phyloP scores from a whole-genome alignment of 495 filamentous ascomycete genomes.

The Penicillium silybi region DNA sequence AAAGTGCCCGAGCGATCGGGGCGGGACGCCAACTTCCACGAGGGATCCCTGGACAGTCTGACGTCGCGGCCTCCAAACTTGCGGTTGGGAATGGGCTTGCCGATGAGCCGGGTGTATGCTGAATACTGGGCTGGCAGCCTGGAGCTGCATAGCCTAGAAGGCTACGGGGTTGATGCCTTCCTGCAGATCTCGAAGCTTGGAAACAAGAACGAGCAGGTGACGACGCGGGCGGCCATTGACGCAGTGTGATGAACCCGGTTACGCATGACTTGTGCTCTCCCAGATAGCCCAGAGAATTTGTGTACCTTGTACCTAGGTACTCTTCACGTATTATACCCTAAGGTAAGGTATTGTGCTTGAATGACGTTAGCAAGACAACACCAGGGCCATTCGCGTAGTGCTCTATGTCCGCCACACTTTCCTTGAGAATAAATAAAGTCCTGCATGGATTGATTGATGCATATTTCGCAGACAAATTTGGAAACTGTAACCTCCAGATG shows the following conservation, averaged over 20 bases:
- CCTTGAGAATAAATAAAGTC: too few species aligned
- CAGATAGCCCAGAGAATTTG: background rate
- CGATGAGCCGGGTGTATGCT: slow-evolving; percentile 91
- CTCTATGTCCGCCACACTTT: too few species aligned
- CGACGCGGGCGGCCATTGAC: slow-evolving; percentile 82
- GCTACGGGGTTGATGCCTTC: slow-evolving; percentile 97
- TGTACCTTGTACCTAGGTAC: too few species aligned
- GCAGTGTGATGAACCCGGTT: slow-evolving; percentile 60
- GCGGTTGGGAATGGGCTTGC: slow-evolving; percentile 87
- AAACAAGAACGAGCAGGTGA: slow-evolving; percentile 97
- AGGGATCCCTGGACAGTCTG: slow-evolving; percentile 69
- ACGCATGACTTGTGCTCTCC: background rate
- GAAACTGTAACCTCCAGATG: too few species aligned
- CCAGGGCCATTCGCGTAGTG: too few species aligned
- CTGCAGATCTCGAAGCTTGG: slow-evolving; percentile 95
- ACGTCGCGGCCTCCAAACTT: slow-evolving; percentile 82
- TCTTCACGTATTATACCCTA: too few species aligned
- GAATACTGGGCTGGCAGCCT: slow-evolving; percentile 98
- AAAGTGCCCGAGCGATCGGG: slow-evolving; percentile 29
- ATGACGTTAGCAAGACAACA: too few species aligned
- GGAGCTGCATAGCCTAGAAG: slow-evolving; percentile 89
- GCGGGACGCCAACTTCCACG: slow-evolving; percentile 34
- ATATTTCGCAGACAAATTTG: too few species aligned
- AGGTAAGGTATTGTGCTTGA: too few species aligned
- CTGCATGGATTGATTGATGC: too few species aligned